Evolutionary conservation across 768 basidiomycete genomes (phyloP), one percentile per base, ranked within the genome.

Genomic region (Serpula lacrymans): DNA sequence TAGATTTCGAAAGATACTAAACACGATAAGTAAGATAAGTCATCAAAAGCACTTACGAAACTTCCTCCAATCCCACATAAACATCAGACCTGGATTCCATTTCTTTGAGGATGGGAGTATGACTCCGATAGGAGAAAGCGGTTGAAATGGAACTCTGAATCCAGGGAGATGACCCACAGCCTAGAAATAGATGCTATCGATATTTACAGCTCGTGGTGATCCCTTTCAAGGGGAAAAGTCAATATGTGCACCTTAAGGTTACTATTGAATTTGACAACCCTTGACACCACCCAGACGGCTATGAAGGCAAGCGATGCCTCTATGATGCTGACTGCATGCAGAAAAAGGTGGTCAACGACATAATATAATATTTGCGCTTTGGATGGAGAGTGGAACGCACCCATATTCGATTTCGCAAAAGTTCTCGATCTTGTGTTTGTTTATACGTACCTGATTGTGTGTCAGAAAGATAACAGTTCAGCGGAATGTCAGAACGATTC

Each of bases 11-110:
- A 2, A 11, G 18, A n/a, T 7, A 8, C 26, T 13, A 5, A 34
- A 5, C n/a, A 34, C 7, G 7, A 22, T 39, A 6, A 39, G 35
- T n/a, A 13, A 6, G 8, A n/a, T n/a, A 33, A 3, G 22, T 22
- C 20, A n/a, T 6, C n/a, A 20, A 6, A 31, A 17, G 17, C n/a
- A n/a, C n/a, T 53, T 56, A 21, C 23, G 55, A 5, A 34, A 42
- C 31, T 48, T 49, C 41, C 51, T 53, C 55, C 51, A 57, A 24
- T 45, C 43, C 54, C 55, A 59, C 16, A 46, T 32, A 26, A 57
- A 57, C 3, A 37, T 12, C 3, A 38, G 5, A 9, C 55, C 23
- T 21, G 48, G 48, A 24, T 59, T 53, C 55, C 51, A 53, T n/a
- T n/a, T n/a, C 43, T 41, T 50, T 17, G 39, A 43, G n/a, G n/a